Evolutionary conservation across 1,139 yeast genomes (phyloP).

Genomic region (Williopsis jadinii): DNA sequence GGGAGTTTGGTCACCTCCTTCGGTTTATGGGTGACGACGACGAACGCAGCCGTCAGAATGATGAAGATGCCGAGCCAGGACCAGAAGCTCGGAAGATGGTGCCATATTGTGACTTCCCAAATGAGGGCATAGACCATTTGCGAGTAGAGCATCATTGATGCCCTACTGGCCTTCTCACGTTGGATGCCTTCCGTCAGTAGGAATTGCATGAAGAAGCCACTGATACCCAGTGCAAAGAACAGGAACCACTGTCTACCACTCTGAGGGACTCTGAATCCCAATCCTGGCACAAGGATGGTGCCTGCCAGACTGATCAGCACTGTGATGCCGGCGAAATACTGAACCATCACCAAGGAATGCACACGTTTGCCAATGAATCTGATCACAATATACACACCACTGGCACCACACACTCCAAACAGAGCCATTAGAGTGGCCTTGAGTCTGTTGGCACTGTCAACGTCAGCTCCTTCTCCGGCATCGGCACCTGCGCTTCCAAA

Average conservation of each 20-base stretch:
- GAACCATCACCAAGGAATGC: slow-evolving; percentile 74
- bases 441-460: slow-evolving; percentile 28
- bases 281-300: slow-evolving; percentile 49
- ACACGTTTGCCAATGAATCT: slow-evolving; percentile 71
- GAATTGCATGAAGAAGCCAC: slow-evolving; percentile 80
- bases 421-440: slow-evolving; percentile 61
- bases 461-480: slow-evolving; percentile 18
- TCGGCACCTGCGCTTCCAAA: slow-evolving; percentile 37
- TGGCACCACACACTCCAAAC: slow-evolving; percentile 65
- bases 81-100: slow-evolving; percentile 63
- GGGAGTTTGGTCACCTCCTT: slow-evolving; percentile 6
- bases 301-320: slow-evolving; percentile 49
- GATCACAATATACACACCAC: slow-evolving; percentile 63
- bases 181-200: slow-evolving; percentile 78
- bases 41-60: slow-evolving; percentile 59
- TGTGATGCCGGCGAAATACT: slow-evolving; percentile 63
- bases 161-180: slow-evolving; percentile 72
- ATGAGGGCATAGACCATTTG: slow-evolving; percentile 74
- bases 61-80: slow-evolving; percentile 63
- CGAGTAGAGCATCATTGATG: slow-evolving; percentile 67
- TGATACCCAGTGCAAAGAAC: slow-evolving; percentile 54
- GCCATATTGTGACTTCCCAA: slow-evolving; percentile 69
- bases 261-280: slow-evolving; percentile 55
- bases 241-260: slow-evolving; percentile 57
- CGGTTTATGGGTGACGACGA: slow-evolving; percentile 50